Evolutionary conservation across 768 basidiomycete genomes (phyloP), one percentile per base, ranked within the genome.

Genomic region (Amylocystis lapponica): DNA sequence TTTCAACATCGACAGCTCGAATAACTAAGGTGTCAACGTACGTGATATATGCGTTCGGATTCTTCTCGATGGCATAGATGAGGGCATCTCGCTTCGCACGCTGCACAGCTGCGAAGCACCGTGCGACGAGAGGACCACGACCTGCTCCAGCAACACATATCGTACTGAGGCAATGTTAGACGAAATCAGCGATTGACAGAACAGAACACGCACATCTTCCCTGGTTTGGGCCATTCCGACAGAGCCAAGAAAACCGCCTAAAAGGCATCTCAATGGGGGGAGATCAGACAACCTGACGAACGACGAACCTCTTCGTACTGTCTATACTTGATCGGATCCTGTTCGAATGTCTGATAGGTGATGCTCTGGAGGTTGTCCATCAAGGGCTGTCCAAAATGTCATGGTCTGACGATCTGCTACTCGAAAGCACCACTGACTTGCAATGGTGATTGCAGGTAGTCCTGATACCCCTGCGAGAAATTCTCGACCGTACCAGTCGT

Each of bases 301-400:
- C 13, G 16, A 8, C n/a, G 19, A 14, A 84, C 89, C 74, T 95
- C 88, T 68, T 99, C 96, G 60, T 99, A 99, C 55, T 90, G 83
- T 43, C 75, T 65, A 60, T 99, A 99, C 64, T 99, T 99, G 47
- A 98, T 83, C 3, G 96, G 95, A 67, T 98, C 96, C 60, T 92
- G 81, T 58, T 99, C 96, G 57, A 99, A 99, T 2, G 90, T 92
- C 59, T 98, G 92, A 63, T 99, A 99, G 10, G 93, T 97, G 51
- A 85, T 78, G 54, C 91, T 94, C 58, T 89, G 90, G 43, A 99
- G 66, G 65, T 99, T 94, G 57, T 99, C 95, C 93, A 95, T 95
- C 55, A 99, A 64, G 19, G 96, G 96, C 87, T 94, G 53, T 43
- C 7, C 29, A 23, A n/a, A 16, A n/a, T n/a, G n/a, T n/a, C 25